Conservation (phyloP, 148 eudicot genomes). For the Nepenthes mirabilis region DNA sequence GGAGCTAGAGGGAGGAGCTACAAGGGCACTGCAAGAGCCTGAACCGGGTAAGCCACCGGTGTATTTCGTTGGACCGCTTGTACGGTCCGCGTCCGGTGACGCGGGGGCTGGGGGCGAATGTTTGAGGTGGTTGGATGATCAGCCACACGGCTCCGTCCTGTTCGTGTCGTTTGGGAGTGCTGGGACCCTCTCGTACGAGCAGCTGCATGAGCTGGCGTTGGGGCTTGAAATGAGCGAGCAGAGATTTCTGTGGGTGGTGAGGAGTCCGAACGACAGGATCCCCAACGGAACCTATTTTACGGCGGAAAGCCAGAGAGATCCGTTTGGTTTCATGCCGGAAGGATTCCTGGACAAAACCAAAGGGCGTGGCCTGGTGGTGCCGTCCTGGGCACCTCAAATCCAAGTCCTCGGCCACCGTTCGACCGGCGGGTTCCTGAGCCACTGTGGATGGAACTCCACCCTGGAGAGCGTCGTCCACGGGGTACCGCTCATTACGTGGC, state of each 20-base stretch:
- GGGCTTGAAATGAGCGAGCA: constrained; percentile 48
- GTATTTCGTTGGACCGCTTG: constrained; percentile 43
- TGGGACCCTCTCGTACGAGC: constrained; percentile 39
- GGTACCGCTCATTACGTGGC: constrained; percentile 44
- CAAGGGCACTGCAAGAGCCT: constrained; percentile 9
- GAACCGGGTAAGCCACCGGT: constrained; percentile 27
- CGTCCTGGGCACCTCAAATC: constrained; percentile 47
- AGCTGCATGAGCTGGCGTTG: constrained; percentile 31
- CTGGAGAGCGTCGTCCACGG: constrained; percentile 43
- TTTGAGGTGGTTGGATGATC: constrained; percentile 40
- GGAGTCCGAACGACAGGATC: constrained; percentile 23
- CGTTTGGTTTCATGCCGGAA: constrained; percentile 29
- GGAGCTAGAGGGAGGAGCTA: constrained; percentile 26
- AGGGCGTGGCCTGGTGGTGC: constrained; percentile 29
- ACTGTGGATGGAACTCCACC: constrained; percentile 54
- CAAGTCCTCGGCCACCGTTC: constrained; percentile 26
- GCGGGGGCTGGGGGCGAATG: constrained; percentile 11
- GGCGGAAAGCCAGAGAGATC: constrained; percentile 13
- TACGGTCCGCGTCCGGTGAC: constrained; percentile 12
- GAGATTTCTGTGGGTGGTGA: constrained; percentile 46
- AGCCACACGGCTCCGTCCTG: constrained; percentile 44
- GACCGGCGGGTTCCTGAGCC: constrained; percentile 43
- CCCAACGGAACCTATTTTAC: constrained; percentile 29
- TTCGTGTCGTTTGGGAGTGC: constrained; percentile 56
- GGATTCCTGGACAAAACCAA: constrained; percentile 42